A percentile compares a stretch with the other conserved stretches of the same genome.
phyloP scores from a whole-genome alignment of 768 basidiomycete genomes.

The Tylopilus balloui region DNA sequence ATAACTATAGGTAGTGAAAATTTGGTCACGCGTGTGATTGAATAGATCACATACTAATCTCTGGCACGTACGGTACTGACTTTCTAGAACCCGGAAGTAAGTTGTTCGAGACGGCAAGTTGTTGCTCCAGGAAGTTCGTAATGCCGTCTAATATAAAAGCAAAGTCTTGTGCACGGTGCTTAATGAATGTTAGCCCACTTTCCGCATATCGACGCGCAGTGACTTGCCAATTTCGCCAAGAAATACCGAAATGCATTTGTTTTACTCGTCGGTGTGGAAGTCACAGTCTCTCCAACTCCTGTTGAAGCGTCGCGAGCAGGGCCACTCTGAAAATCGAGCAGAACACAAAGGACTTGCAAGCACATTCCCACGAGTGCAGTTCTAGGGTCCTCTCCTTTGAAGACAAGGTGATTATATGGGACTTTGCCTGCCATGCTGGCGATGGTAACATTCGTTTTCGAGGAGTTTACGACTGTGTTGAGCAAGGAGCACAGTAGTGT shows the following conservation, averaged over 20 bases:
- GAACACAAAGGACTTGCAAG: slow-evolving; percentile 70
- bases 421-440: slow-evolving; percentile 71
- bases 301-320: slow-evolving; percentile 52
- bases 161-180: slow-evolving; percentile 92
- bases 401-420: slow-evolving; percentile 87
- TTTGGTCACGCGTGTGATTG: neutral
- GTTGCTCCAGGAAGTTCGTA: slow-evolving; percentile 62
- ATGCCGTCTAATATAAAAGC: slow-evolving; percentile 77
- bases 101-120: slow-evolving; percentile 67
- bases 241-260: slow-evolving; percentile 93
- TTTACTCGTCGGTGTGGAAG: slow-evolving; percentile 49
- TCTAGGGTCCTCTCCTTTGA: slow-evolving; percentile 81
- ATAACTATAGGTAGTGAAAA: slow-evolving; percentile 48
- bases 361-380: slow-evolving; percentile 68
- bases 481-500: slow-evolving; percentile 90
- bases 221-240: slow-evolving; percentile 72
- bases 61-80: slow-evolving; percentile 75
- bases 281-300: slow-evolving; percentile 42
- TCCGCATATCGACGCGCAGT: neutral
- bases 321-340: slow-evolving; percentile 80
- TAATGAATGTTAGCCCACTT: slow-evolving; percentile 10
- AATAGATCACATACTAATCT: slow-evolving; percentile 58
- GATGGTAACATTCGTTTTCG: slow-evolving; percentile 48
- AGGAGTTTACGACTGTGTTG: slow-evolving; percentile 81
- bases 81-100: slow-evolving; percentile 83